Conservation (phyloP, 2,329 filamentous ascomycete genomes). For the Pyrenochaeta sp. region DNA sequence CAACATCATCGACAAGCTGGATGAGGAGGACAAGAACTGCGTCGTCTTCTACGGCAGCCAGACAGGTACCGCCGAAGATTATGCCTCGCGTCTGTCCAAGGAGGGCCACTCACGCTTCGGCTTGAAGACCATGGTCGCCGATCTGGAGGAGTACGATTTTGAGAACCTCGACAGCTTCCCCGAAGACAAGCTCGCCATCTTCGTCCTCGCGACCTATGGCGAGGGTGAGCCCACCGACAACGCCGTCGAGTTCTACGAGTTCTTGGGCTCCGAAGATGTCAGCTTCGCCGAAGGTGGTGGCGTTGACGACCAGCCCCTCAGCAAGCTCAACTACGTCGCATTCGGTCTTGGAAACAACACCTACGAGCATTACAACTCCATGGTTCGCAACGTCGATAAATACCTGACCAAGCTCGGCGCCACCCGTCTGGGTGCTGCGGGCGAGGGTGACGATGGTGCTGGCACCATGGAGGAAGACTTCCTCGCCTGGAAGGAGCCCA, state of each 20-base stretch:
- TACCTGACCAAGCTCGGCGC: slow-evolving; percentile 83
- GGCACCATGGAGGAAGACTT: slow-evolving; percentile 99
- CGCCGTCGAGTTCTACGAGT: slow-evolving; percentile 98
- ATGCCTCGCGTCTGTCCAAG: slow-evolving; percentile 93
- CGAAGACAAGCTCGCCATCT: slow-evolving; percentile 90
- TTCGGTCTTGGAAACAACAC: slow-evolving; percentile 99
- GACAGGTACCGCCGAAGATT: slow-evolving; percentile 97
- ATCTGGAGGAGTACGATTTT: slow-evolving; percentile 97
- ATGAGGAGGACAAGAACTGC: slow-evolving; percentile 94
- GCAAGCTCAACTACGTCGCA: slow-evolving; percentile 87
- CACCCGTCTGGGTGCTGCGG: slow-evolving; percentile 81
- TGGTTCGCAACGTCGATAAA: slow-evolving; percentile 91
- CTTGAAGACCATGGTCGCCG: slow-evolving; percentile 96
- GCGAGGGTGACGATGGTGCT: slow-evolving; percentile 96
- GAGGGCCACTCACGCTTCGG: slow-evolving; percentile 96
- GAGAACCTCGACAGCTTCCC: slow-evolving; percentile 91
- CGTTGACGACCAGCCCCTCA: slow-evolving; percentile 73
- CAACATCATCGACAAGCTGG: slow-evolving; percentile 94
- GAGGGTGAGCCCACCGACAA: slow-evolving; percentile 99
- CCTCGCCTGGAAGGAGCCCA: slow-evolving; percentile 97
- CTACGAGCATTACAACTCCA: slow-evolving; percentile 98
- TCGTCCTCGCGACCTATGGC: slow-evolving; percentile 95
- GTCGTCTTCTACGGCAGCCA: slow-evolving; percentile 99
- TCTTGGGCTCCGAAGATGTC: slow-evolving; percentile 82
- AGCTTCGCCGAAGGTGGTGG: slow-evolving; percentile 75